These are phyloP conservation scores for Vitis cinerea DNA, from an alignment of 164 flowering plant species.

Conservation along the genomic window DNA sequence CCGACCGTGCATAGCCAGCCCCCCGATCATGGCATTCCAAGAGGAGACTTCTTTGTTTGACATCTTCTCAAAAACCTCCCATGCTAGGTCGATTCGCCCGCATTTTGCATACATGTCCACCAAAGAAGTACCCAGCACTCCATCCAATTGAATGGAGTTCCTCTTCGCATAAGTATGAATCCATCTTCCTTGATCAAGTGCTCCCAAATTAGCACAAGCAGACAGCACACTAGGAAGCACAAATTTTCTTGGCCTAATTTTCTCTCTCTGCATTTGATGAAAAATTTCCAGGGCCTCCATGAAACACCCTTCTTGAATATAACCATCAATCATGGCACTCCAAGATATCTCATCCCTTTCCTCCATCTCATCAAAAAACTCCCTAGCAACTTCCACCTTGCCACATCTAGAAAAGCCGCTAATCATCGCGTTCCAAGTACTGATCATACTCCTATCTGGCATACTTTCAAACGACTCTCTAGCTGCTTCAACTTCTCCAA, in stretches of 20 bases:
- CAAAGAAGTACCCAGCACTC: constrained; percentile 44
- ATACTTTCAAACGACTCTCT: constrained; percentile 32
- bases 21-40: constrained; percentile 76
- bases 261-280: constrained; percentile 39
- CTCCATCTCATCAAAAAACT: constrained; percentile 40
- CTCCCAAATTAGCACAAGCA: constrained; percentile 63
- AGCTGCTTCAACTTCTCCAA: constrained; percentile 40
- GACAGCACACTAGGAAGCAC: constrained; percentile 58
- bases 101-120: constrained; percentile 73
- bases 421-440: constrained; percentile 56
- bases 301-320: constrained; percentile 27
- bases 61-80: constrained; percentile 37
- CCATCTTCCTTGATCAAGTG: constrained; percentile 54
- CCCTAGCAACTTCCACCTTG: constrained; percentile 33
- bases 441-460: constrained; percentile 25
- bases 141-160: constrained; percentile 42
- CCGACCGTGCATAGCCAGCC: constrained; percentile 52
- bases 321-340: constrained; percentile 70
- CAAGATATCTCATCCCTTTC: constrained; percentile 52
- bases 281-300: constrained; percentile 48
- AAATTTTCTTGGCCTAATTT: constrained; percentile 32
- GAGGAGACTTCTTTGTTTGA: constrained; percentile 43
- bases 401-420: constrained; percentile 43
- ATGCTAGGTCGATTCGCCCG: constrained; percentile 52
- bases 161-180: constrained; percentile 37